Percentiles rank a stretch among this genome's conserved stretches.
These are phyloP conservation scores for Heterobasidion irregulare DNA, from an alignment of 1,284 basidiomycete genomes.

Conservation along the genomic window DNA sequence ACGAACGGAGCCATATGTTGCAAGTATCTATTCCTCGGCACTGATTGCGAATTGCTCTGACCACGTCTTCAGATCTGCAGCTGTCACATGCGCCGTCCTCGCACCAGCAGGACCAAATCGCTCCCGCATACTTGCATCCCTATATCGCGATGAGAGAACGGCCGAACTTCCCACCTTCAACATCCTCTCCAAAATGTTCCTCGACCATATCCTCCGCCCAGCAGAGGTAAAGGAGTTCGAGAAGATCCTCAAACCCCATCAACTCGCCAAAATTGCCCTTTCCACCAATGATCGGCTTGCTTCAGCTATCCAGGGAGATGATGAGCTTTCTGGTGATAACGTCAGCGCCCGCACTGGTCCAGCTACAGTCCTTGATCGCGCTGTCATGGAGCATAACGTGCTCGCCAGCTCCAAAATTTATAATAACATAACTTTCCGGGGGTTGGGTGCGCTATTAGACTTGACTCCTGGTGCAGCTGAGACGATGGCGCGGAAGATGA, in stretches of 20 bases:
- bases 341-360: conserved; percentile 77
- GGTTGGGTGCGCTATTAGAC: conserved; percentile 79
- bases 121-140: conserved; percentile 83
- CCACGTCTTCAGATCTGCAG: conserved; percentile 54
- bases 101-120: conserved; percentile 95
- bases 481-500: conserved; percentile 93
- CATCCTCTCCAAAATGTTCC: conserved; percentile 95
- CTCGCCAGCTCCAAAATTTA: conserved; percentile 93
- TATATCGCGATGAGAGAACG: conserved; percentile 92
- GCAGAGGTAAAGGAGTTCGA: conserved; percentile 89
- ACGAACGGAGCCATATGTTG: conserved; percentile 83
- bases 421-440: conserved; percentile 89
- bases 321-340: conserved; percentile 30
- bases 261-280: conserved; percentile 83
- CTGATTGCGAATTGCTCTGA: not conserved
- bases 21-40: conserved; percentile 27
- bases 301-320: conserved; percentile 50
- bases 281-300: conserved; percentile 73
- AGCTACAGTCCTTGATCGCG: conserved; percentile 92
- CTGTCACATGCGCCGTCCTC: conserved; percentile 94
- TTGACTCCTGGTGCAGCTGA: conserved; percentile 85
- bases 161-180: conserved; percentile 73
- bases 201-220: conserved; percentile 90
- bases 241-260: conserved; percentile 81
- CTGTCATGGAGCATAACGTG: conserved; percentile 97